Conservation (phyloP, 176 grass and related monocot species). For the Paspalum notatum region DNA sequence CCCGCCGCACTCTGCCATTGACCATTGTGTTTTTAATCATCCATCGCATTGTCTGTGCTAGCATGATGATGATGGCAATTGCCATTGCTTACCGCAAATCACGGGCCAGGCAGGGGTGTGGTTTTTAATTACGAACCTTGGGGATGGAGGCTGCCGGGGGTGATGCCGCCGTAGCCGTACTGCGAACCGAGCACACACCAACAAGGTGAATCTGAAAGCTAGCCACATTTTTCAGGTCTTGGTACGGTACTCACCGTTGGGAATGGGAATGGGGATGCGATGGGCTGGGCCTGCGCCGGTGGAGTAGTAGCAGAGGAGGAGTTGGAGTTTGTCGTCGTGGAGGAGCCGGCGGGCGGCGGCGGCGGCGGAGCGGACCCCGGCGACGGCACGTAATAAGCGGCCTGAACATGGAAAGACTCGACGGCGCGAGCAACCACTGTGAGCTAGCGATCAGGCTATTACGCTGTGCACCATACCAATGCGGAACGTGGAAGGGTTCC, state of each 20-base stretch:
- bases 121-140: conserved; percentile 30
- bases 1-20: conserved; percentile 46
- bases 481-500: not conserved
- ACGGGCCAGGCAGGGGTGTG: not conserved
- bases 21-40: too few species aligned
- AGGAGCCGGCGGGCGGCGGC: not conserved
- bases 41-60: too few species aligned
- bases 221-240: too few species aligned
- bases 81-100: too few species aligned
- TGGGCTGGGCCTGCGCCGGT: conserved; percentile 17
- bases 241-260: conserved; percentile 15
- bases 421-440: not conserved
- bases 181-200: not conserved
- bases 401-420: not conserved
- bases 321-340: not conserved
- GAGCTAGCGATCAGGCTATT: too few species aligned
- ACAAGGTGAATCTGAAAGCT: not conserved
- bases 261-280: conserved; percentile 17
- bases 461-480: not conserved
- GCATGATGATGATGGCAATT: too few species aligned
- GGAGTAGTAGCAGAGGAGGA: not conserved
- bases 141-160: conserved; percentile 63
- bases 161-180: conserved; percentile 38
- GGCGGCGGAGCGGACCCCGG: not conserved
- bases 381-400: not conserved